These are phyloP conservation scores for Saccharomyces hybrid DNA, from an alignment of 1,139 yeast species.

Conservation along the genomic window DNA sequence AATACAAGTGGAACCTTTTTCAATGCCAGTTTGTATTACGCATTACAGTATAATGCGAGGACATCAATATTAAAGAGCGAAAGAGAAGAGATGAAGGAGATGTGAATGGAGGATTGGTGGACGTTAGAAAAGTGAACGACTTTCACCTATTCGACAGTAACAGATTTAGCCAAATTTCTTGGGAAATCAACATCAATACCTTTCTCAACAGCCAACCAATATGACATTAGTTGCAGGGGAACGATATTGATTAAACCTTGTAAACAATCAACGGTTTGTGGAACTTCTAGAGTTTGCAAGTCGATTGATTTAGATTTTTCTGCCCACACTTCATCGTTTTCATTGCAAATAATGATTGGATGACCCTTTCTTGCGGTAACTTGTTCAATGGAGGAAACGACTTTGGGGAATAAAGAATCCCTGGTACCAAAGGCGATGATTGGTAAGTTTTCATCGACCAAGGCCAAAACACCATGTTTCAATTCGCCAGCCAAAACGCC, in stretches of 20 bases:
- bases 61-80: background rate
- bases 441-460: too few species aligned
- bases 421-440: too few species aligned
- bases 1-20: background rate
- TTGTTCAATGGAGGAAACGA: too few species aligned
- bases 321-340: too few species aligned
- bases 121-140: background rate
- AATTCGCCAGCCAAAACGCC: too few species aligned
- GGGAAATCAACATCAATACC: conserved; percentile 99
- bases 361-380: too few species aligned
- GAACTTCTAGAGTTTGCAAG: conserved; percentile 75
- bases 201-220: conserved; percentile 93
- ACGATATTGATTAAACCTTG: conserved; percentile 94
- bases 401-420: too few species aligned
- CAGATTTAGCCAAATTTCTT: conserved; percentile 95
- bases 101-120: background rate
- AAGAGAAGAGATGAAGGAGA: background rate
- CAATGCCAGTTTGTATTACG: background rate
- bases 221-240: conserved; percentile 92
- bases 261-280: conserved; percentile 91
- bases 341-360: too few species aligned
- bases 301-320: too few species aligned
- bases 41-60: background rate
- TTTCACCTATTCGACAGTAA: conserved; percentile 62
- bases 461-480: too few species aligned